Conservation (phyloP, 441 rosid genomes). For the Mallotus japonicus region DNA sequence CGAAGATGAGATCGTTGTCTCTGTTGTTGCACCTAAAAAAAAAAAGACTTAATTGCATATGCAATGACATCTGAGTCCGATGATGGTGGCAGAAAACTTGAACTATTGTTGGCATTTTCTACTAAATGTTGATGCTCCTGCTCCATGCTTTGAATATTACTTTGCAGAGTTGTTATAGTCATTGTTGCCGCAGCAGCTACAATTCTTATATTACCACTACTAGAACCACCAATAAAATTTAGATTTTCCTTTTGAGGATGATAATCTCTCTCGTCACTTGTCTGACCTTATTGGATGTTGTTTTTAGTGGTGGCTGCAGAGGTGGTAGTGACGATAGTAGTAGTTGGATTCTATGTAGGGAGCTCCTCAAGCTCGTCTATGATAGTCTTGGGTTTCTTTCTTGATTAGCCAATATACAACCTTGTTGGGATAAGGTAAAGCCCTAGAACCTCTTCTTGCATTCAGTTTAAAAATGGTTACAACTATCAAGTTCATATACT, state of each 20-base stretch:
- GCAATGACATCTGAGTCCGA: slow-evolving; percentile 72
- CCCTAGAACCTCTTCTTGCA: slow-evolving; percentile 6
- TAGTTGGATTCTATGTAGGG: slow-evolving; percentile 74
- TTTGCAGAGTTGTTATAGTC: background rate
- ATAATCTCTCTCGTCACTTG: slow-evolving; percentile 25
- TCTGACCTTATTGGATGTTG: slow-evolving; percentile 19
- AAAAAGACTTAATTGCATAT: slow-evolving; percentile 75
- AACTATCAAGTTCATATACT: background rate
- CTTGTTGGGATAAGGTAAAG: slow-evolving; percentile 76
- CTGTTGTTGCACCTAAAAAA: slow-evolving; percentile 58
- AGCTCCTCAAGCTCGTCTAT: slow-evolving; percentile 81
- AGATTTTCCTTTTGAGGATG: slow-evolving; percentile 27
- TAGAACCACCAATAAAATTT: slow-evolving; percentile 13
- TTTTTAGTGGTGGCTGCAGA: slow-evolving; percentile 29
- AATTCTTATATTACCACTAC: slow-evolving; percentile 10
- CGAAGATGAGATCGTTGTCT: slow-evolving; percentile 34
- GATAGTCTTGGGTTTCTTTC: slow-evolving; percentile 76
- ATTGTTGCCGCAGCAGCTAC: background rate
- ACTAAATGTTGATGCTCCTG: slow-evolving; percentile 36
- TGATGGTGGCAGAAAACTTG: slow-evolving; percentile 60
- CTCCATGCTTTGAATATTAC: slow-evolving; percentile 27
- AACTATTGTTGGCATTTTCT: slow-evolving; percentile 31
- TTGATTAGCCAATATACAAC: slow-evolving; percentile 91
- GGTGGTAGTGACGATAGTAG: slow-evolving; percentile 8
- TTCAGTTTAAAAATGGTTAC: background rate